Percentiles rank a stretch among this genome's conserved stretches.
These are phyloP conservation scores for Cyberlindnera japonica DNA, from an alignment of 805 yeast genomes.

Conservation along the genomic window DNA sequence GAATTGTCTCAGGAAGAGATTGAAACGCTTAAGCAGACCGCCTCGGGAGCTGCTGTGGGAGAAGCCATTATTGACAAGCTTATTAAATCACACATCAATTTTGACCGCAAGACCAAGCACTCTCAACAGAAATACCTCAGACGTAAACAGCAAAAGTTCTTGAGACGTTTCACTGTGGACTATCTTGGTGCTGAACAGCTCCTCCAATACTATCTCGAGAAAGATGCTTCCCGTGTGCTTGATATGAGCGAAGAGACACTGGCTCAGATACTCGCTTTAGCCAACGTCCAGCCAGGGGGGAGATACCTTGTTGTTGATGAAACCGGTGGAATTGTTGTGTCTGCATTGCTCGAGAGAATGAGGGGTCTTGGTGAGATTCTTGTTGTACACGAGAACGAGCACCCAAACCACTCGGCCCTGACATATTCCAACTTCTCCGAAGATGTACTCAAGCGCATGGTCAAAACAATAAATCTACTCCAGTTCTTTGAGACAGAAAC, in stretches of 20 bases:
- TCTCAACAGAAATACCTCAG: slow-evolving; percentile 91
- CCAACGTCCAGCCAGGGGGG: slow-evolving; percentile 86
- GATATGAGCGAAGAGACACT: slow-evolving; percentile 84
- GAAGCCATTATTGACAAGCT: slow-evolving; percentile 77
- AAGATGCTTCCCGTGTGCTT: slow-evolving; percentile 58
- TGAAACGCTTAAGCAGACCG: slow-evolving; percentile 71
- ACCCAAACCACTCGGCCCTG: slow-evolving; percentile 73
- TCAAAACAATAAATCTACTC: slow-evolving; percentile 68
- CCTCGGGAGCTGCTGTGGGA: slow-evolving; percentile 57
- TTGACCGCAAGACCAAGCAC: slow-evolving; percentile 81
- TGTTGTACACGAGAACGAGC: slow-evolving; percentile 88
- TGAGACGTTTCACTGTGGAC: slow-evolving; percentile 80
- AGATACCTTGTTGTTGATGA: slow-evolving; percentile 86
- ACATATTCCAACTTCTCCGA: slow-evolving; percentile 62
- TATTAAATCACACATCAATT: slow-evolving; percentile 79
- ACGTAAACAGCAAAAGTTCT: slow-evolving; percentile 88
- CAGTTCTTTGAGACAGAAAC: slow-evolving; percentile 79
- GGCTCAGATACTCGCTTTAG: slow-evolving; percentile 73
- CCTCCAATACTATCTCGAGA: slow-evolving; percentile 70
- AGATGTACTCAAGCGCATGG: slow-evolving; percentile 47
- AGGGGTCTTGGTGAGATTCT: slow-evolving; percentile 65
- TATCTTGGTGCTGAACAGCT: slow-evolving; percentile 68
- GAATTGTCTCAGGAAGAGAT: slow-evolving; percentile 75
- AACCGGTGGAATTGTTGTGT: slow-evolving; percentile 86
- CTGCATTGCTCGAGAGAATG: slow-evolving; percentile 89